These are phyloP conservation scores for Cutaneotrichosporon sp. DNA, from an alignment of 1,284 basidiomycete genomes.

Conservation along the genomic window DNA sequence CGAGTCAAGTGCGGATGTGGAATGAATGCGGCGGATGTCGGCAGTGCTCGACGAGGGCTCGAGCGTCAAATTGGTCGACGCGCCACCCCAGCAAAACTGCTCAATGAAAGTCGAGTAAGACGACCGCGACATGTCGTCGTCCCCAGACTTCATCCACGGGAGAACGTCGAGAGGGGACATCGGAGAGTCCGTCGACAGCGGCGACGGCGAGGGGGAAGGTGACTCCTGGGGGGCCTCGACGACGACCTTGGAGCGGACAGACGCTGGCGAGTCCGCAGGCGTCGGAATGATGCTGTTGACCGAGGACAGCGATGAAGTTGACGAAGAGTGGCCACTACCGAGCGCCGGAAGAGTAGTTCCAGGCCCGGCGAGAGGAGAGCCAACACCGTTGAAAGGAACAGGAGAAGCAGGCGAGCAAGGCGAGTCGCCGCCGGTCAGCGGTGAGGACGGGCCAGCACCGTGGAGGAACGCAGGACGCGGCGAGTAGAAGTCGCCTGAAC, in stretches of 20 bases:
- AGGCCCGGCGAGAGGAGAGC: conserved; percentile 11
- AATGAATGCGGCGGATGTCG: conserved; percentile 24
- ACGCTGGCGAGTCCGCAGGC: conserved; percentile 24
- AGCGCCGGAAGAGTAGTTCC: conserved; percentile 11
- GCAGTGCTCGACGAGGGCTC: conserved; percentile 20
- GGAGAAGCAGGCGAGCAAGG: conserved; percentile 18
- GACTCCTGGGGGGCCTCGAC: conserved; percentile 24
- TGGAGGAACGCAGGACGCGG: conserved; percentile 35
- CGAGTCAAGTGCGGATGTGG: conserved; percentile 47
- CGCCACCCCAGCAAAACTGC: conserved; percentile 40
- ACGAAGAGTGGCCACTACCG: conserved; percentile 18
- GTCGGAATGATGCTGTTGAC: conserved; percentile 16
- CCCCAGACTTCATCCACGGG: conserved; percentile 28
- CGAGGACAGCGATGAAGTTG: conserved; percentile 17
- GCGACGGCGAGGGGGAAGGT: conserved; percentile 36
- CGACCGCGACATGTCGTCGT: conserved; percentile 33
- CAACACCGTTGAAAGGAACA: conserved; percentile 16
- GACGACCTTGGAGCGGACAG: conserved; percentile 2
- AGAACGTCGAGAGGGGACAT: conserved; percentile 40
- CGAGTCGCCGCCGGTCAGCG: conserved; percentile 8
- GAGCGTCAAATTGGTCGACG: conserved; percentile 16
- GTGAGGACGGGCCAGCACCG: conserved; percentile 7
- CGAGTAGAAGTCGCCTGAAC: conserved; percentile 47
- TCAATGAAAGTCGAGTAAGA: conserved; percentile 51
- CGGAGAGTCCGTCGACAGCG: conserved; percentile 21